A percentile compares a stretch with the other conserved stretches of the same genome.
These are phyloP conservation scores for Angophora floribunda DNA, from an alignment of 345 rosid genomes.

Conservation along the genomic window DNA sequence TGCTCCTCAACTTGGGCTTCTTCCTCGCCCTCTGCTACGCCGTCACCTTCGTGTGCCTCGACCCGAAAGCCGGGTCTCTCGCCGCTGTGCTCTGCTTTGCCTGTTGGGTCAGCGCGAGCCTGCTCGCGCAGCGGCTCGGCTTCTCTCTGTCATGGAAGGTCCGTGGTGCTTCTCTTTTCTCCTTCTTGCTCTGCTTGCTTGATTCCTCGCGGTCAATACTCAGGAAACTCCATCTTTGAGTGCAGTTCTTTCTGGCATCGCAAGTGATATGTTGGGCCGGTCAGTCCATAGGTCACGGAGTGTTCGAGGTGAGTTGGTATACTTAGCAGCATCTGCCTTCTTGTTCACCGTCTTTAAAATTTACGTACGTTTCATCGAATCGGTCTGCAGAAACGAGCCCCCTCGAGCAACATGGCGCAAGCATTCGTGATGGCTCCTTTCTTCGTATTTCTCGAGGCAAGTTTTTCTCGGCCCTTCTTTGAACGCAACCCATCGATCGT, in stretches of 20 bases:
- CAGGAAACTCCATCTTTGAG: not conserved
- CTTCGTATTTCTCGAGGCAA: conserved; percentile 3
- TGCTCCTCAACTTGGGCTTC: conserved; percentile 46
- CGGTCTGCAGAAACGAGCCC: conserved; percentile 3
- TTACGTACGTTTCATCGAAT: not conserved
- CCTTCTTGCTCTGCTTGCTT: not conserved
- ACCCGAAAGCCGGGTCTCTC: conserved; percentile 45
- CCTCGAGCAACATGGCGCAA: not conserved
- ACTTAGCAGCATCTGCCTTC: not conserved
- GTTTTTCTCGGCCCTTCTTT: not conserved
- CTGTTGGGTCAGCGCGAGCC: conserved; percentile 3
- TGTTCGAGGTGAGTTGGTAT: not conserved
- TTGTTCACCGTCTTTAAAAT: not conserved
- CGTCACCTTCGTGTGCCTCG: conserved; percentile 32
- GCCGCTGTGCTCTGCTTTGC: conserved; percentile 40
- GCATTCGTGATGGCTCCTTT: not conserved
- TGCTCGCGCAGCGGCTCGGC: not conserved
- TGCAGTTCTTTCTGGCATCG: not conserved
- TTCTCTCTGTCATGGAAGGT: conserved; percentile 10
- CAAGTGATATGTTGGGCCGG: conserved; percentile 3
- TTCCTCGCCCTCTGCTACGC: conserved; percentile 29
- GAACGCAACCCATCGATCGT: not conserved
- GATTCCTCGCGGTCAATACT: not conserved
- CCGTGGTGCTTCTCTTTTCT: not conserved
- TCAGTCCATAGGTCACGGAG: not conserved